phyloP scores from a whole-genome alignment of 176 grass and related monocot species.

The Stipa capillata region DNA sequence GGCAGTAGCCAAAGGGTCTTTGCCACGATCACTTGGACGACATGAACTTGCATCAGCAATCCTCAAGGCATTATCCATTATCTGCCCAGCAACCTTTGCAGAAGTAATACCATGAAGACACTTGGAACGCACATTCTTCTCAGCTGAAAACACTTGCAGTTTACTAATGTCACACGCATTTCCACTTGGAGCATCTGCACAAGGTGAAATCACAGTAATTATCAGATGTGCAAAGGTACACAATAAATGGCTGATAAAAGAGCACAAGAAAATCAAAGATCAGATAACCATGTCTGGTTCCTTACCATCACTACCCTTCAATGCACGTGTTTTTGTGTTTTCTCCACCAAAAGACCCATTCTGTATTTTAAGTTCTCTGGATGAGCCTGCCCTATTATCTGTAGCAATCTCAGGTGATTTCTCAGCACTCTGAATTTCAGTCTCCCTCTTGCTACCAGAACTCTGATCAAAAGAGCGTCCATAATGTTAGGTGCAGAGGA shows the following conservation, averaged over 20 bases:
- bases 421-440: constrained; percentile 56
- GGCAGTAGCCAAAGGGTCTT: constrained; percentile 29
- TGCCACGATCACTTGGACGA: constrained; percentile 26
- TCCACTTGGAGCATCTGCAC: constrained; percentile 43
- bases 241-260: neutral
- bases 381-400: constrained; percentile 37
- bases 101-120: constrained; percentile 27
- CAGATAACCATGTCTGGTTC: constrained; percentile 12
- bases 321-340: constrained; percentile 21
- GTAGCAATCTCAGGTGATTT: constrained; percentile 36
- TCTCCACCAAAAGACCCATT: constrained; percentile 14
- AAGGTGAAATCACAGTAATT: constrained; percentile 8
- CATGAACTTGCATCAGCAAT: constrained; percentile 31
- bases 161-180: constrained; percentile 17
- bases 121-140: constrained; percentile 27
- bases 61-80: constrained; percentile 38
- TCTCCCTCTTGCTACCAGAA: constrained; percentile 57
- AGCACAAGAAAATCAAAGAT: neutral
- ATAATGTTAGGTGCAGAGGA: neutral
- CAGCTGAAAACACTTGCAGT: neutral
- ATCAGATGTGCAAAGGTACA: constrained; percentile 2
- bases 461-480: constrained; percentile 38
- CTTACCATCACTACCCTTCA: constrained; percentile 27
- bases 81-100: constrained; percentile 24
- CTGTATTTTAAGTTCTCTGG: constrained; percentile 39